Conservation (phyloP, 768 basidiomycete genomes). For the Termitomyces sp. region DNA sequence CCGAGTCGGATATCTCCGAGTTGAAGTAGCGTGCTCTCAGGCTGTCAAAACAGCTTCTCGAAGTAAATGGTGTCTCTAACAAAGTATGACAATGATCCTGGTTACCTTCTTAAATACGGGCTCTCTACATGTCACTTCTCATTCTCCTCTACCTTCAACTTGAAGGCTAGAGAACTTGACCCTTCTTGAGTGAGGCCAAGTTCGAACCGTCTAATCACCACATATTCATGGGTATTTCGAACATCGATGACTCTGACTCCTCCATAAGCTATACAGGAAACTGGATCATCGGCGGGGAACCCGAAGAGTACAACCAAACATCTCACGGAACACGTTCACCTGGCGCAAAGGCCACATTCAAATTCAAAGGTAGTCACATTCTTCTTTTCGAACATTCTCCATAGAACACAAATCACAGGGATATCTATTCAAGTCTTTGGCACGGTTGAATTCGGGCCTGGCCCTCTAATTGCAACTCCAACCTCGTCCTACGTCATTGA, state of each 20-base stretch:
- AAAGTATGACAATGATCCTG: background rate
- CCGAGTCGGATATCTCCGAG: too few relatives aligned
- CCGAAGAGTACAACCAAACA: background rate
- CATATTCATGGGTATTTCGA: too few relatives aligned
- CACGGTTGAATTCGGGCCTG: background rate
- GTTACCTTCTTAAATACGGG: background rate
- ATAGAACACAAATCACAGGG: background rate
- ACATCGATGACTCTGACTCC: background rate
- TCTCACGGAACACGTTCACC: background rate
- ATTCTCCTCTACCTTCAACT: background rate
- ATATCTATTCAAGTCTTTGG: background rate
- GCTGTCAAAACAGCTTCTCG: too few relatives aligned
- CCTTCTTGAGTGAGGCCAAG: too few relatives aligned
- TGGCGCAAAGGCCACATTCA: background rate
- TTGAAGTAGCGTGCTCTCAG: too few relatives aligned
- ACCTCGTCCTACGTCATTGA: background rate
- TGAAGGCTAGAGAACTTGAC: too few relatives aligned
- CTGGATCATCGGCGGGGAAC: background rate
- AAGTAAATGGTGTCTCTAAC: background rate
- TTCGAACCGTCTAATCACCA: too few relatives aligned
- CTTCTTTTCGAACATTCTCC: background rate
- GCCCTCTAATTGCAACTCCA: background rate
- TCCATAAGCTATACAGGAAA: background rate
- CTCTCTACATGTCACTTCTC: background rate
- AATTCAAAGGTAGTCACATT: background rate